Evolutionary conservation across 805 yeast genomes (phyloP), one percentile per base, ranked within the genome.

Genomic region (Wickerhamiella cacticola): DNA sequence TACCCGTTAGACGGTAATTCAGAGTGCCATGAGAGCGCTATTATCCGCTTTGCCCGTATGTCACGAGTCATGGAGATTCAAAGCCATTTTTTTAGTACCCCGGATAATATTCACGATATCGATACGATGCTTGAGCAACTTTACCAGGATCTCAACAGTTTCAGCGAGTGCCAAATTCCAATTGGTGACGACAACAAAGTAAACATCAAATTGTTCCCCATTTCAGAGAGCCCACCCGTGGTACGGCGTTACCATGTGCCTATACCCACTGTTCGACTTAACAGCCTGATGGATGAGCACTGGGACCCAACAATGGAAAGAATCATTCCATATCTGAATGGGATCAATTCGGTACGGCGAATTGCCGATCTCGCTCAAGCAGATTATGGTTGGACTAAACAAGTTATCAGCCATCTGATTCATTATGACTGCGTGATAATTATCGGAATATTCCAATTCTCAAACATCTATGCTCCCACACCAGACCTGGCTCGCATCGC

Each of bases 241-340:
- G 67, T 92, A 19, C 71, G 78, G 44, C 76, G 94, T 0, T 83
- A 71, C 56, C 95, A 89, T 62, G 99, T 92, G 0, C 98, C 98
- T 0, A 76, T 88, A 4, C 76, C 94, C n/a, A 80, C 89, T 0
- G 95, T 92, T 1, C 78, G 79, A 46, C 66, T 92, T 28, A 72
- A 73, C 24, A 67, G 74, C 33, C 69, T 92, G 52, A 79, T 85
- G 38, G 98, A 92, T 63, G 81, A 83, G 7, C 81, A 83, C 57
- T 92, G 98, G 96, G 98, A 92, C 63, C 96, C 96, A 1, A 89
- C 97, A 1, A 82, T 92, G 92, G 69, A 86, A 41, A 80, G 82
- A 55, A 83, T 92, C 21, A 65, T 85, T 9, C 95, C 96, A 0
- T 82, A 71, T 55, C 85, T 92, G 44, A 78, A 92, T 58, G 98